Evolutionary conservation across 2,329 filamentous ascomycete genomes (phyloP).

Genomic region (Podosphaera xanthii): DNA sequence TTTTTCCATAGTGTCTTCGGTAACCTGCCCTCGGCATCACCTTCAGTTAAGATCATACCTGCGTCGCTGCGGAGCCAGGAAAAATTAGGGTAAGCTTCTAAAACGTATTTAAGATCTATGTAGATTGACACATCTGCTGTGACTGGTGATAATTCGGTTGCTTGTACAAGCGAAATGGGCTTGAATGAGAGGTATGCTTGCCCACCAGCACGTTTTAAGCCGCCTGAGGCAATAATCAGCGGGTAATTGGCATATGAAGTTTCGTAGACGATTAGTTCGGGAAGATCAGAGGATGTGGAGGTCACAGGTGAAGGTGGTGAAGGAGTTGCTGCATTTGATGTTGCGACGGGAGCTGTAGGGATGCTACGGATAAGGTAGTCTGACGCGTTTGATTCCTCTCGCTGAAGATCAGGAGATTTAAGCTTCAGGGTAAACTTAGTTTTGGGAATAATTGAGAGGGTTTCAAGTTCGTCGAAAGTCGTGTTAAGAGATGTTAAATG

Average conservation of each 20-base stretch:
- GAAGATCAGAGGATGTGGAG: conserved; percentile 18
- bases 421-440: conserved; percentile 18
- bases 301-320: conserved; percentile 16
- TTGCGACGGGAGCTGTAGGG: conserved; percentile 6
- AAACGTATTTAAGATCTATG: conserved; percentile 18
- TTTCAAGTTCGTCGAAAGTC: conserved; percentile 18
- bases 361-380: conserved; percentile 19
- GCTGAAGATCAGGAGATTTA: conserved; percentile 10
- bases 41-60: conserved; percentile 18
- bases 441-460: conserved; percentile 18
- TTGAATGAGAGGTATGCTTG: conserved; percentile 15
- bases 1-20: conserved; percentile 20
- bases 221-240: conserved; percentile 20
- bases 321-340: conserved; percentile 6
- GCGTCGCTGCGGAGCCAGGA: conserved; percentile 19
- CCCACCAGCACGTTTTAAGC: conserved; percentile 21
- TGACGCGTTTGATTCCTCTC: conserved; percentile 11
- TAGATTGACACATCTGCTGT: conserved; percentile 22
- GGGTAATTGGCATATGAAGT: conserved; percentile 24
- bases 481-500: conserved; percentile 18
- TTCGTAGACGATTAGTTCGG: conserved; percentile 22
- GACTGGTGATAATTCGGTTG: conserved; percentile 13
- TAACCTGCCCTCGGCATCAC: conserved; percentile 12
- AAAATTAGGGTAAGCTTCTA: conserved; percentile 17
- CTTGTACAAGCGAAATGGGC: conserved; percentile 15